Base-by-base conservation (phyloP, 1,139 yeast genomes). In the Pneumocystis murina region DNA sequence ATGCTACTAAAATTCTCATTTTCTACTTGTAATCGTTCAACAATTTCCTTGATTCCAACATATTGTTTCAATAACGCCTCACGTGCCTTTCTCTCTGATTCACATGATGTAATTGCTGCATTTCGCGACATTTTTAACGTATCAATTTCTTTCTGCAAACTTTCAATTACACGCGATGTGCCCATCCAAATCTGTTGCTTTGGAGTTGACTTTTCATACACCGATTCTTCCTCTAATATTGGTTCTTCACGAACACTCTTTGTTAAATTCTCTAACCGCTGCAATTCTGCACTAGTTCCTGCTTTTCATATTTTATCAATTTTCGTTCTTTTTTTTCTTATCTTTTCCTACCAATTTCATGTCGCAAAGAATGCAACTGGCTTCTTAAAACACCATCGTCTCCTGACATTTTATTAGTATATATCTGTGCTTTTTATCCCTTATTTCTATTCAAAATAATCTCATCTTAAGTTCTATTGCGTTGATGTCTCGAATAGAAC, bases 71-170 rank as follows among this genome's bases (percentile, higher is more conserved):
- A 36, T 8, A 64, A 38, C 16, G 65, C 63, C 35, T 64, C 65
- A 3, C 62, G 41, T 7, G 62, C 64, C 7, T 41, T 40, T 30
- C 41, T 48, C 36, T 64, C 65, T 4, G 61, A 39, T 17, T 64
- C 64, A n/a, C 59, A 62, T 20, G 40, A 55, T 17, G 59, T 48
- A 20, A 36, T 36, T n/a, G 59, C 64, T 12, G 65, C 61, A 43
- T 62, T 61, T 14, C 59, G 38, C 5, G 62, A 24, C 40, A 62
- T 17, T 59, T 60, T 62, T 39, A 64, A 41, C 38, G 41, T 28
- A 39, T 62, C 63, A 24, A 64, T 59, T 55, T 64, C 65, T 10
- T 57, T 59, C 59, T 64, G 65, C n/a, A 64, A 16, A n/a, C 61
- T 62, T 20, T 64, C 65, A 40, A 64, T 62, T 14, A 64, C 58